A percentile compares a stretch with the other conserved stretches of the same genome.
Conservation (phyloP, 192 early-diverging fungal genomes). For the Rhizophagus sp. region DNA sequence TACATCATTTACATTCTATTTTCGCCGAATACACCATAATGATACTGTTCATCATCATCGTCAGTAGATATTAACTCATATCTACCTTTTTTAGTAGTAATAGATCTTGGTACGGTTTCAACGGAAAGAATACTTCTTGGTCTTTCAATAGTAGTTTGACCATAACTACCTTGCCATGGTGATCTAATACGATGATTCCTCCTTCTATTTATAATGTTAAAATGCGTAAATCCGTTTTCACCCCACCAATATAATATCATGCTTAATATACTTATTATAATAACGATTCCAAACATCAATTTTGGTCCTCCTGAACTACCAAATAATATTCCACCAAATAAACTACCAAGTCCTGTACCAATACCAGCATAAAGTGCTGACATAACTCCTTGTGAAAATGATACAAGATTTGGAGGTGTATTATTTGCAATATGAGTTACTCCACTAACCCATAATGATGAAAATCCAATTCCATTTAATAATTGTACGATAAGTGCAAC, state of each 20-base stretch:
- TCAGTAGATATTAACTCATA: not conserved
- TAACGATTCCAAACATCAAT: conserved; percentile 43
- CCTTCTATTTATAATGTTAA: not conserved
- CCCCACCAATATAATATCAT: conserved; percentile 34
- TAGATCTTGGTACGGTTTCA: not conserved
- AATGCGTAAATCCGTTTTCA: conserved; percentile 1
- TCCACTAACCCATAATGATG: conserved; percentile 46
- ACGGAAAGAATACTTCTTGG: not conserved
- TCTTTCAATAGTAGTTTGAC: not conserved
- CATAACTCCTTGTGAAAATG: conserved; percentile 45
- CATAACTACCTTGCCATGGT: conserved; percentile 4
- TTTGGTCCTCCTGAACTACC: conserved; percentile 36
- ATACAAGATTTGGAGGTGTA: conserved; percentile 43
- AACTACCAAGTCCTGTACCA: conserved; percentile 43
- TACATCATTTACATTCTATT: not conserved
- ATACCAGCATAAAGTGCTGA: conserved; percentile 33
- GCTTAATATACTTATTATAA: conserved; percentile 33
- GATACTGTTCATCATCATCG: conserved; percentile 22
- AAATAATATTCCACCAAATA: conserved; percentile 45
- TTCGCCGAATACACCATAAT: conserved; percentile 13
- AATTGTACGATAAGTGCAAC: conserved; percentile 44
- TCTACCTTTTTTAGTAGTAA: conserved; percentile 7
- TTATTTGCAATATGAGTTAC: conserved; percentile 46
- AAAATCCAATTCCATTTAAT: conserved; percentile 49
- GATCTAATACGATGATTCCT: not conserved